phyloP scores from a whole-genome alignment of 177 flowering plant species.

The Vitis hybrid region DNA sequence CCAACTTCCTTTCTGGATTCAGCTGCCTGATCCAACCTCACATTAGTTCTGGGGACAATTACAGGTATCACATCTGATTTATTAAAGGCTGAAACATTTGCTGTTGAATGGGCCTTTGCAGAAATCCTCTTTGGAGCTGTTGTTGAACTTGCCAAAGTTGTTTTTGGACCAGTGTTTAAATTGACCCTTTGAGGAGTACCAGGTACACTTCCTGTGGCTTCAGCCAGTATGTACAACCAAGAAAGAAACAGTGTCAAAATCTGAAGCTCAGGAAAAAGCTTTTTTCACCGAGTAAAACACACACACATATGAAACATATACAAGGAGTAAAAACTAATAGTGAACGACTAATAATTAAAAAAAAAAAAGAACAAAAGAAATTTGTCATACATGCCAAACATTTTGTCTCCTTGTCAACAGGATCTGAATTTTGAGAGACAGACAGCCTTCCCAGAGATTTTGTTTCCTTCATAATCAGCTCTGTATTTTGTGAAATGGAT shows the following conservation, averaged over 20 bases:
- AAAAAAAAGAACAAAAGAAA: constrained; percentile 1
- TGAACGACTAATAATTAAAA: background rate
- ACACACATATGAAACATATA: background rate
- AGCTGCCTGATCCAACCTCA: constrained; percentile 56
- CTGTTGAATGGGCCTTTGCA: constrained; percentile 46
- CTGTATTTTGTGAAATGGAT: constrained; percentile 65
- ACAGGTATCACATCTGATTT: constrained; percentile 79
- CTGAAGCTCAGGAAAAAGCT: background rate
- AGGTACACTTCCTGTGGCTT: constrained; percentile 71
- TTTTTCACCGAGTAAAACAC: background rate
- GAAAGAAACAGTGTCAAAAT: constrained; percentile 6
- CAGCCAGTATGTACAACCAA: constrained; percentile 23
- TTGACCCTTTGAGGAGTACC: constrained; percentile 77
- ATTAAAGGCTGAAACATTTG: constrained; percentile 45
- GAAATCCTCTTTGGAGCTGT: constrained; percentile 50
- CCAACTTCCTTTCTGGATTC: constrained; percentile 67
- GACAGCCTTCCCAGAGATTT: constrained; percentile 60
- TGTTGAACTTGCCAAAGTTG: constrained; percentile 30
- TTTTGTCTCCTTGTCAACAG: constrained; percentile 56
- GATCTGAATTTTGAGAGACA: constrained; percentile 61
- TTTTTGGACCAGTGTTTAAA: constrained; percentile 41
- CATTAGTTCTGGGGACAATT: constrained; percentile 74
- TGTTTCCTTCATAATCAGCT: constrained; percentile 56
- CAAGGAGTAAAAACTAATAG: background rate
- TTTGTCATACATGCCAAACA: constrained; percentile 53